Percentiles rank a stretch among this genome's conserved stretches.
Evolutionary conservation across 2,329 filamentous ascomycete species (phyloP).

Genomic region (Gaeumannomyces sp.): DNA sequence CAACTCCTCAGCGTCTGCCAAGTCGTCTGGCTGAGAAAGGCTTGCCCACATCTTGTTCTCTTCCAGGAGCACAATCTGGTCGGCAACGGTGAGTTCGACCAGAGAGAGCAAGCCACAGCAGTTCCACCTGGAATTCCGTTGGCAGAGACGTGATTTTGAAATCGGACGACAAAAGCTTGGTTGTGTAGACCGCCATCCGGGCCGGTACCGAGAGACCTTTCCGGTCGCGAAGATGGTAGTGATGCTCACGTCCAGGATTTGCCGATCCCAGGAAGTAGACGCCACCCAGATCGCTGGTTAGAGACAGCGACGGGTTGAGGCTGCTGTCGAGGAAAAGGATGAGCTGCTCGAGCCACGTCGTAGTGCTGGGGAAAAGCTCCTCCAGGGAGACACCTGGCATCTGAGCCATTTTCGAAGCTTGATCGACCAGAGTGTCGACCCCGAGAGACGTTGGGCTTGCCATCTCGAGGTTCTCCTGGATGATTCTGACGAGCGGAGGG

Average conservation of each 20-base stretch:
- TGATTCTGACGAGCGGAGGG: slow-evolving; percentile 42
- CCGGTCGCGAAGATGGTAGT: slow-evolving; percentile 48
- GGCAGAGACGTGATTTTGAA: slow-evolving; percentile 34
- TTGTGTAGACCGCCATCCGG: slow-evolving; percentile 67
- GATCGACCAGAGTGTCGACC: slow-evolving; percentile 47
- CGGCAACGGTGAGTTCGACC: slow-evolving; percentile 44
- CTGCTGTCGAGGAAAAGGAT: slow-evolving; percentile 42
- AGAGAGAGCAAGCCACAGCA: slow-evolving; percentile 46
- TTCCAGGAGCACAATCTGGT: slow-evolving; percentile 44
- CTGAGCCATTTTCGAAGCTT: slow-evolving; percentile 35
- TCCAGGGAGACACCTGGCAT: slow-evolving; percentile 27
- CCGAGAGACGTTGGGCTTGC: slow-evolving; percentile 43
- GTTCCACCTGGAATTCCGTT: slow-evolving; percentile 37
- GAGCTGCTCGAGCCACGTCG: slow-evolving; percentile 62
- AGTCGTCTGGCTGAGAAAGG: slow-evolving; percentile 28
- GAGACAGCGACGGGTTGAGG: slow-evolving; percentile 59
- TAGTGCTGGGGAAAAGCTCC: slow-evolving; percentile 56
- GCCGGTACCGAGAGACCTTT: slow-evolving; percentile 67
- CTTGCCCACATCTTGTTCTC: slow-evolving; percentile 41
- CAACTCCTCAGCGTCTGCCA: slow-evolving; percentile 36
- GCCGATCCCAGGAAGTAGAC: slow-evolving; percentile 52
- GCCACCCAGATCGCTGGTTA: slow-evolving; percentile 68
- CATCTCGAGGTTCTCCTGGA: slow-evolving; percentile 49
- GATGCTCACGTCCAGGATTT: slow-evolving; percentile 8
- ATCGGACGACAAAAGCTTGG: slow-evolving; percentile 45